A percentile compares a stretch with the other conserved stretches of the same genome.
phyloP scores from a whole-genome alignment of 768 basidiomycete species.

The Clathrus columnatus region DNA sequence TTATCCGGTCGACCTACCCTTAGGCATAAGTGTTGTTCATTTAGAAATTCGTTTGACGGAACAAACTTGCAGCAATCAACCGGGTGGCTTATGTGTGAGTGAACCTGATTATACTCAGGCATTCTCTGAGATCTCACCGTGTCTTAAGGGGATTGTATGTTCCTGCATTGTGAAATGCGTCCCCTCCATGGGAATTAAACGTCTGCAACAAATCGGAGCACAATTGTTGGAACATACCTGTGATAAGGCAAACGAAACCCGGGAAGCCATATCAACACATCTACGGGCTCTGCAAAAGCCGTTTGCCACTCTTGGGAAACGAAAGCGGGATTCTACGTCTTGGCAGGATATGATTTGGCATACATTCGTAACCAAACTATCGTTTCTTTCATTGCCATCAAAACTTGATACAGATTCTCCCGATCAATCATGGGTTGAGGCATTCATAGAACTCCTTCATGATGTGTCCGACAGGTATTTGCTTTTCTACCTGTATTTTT shows the following conservation, averaged over 20 bases:
- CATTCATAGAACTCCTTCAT: conserved; percentile 14
- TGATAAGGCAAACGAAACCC: neutral
- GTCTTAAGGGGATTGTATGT: conserved; percentile 1
- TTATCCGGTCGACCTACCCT: neutral
- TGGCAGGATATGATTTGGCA: neutral
- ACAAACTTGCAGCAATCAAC: conserved; percentile 16
- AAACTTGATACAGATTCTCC: too few relatives aligned
- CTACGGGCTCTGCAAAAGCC: neutral
- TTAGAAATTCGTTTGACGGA: too few relatives aligned
- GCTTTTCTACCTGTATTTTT: conserved; percentile 14
- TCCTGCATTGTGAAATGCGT: neutral
- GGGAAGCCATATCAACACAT: neutral
- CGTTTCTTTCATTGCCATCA: conserved; percentile 17
- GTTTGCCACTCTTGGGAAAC: neutral
- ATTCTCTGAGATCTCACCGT: conserved; percentile 12
- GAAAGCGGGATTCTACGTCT: neutral
- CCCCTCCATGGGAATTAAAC: neutral
- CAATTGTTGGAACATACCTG: neutral
- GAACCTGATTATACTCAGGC: conserved; percentile 23
- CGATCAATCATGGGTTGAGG: neutral
- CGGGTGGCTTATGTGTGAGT: conserved; percentile 16
- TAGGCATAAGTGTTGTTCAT: neutral
- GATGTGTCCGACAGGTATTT: conserved; percentile 17
- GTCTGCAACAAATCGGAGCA: neutral
- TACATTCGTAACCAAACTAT: conserved; percentile 10